Percentiles rank a stretch among this genome's conserved stretches.
Evolutionary conservation across 2,329 filamentous ascomycete species (phyloP).

Genomic region (Exophiala sp.): DNA sequence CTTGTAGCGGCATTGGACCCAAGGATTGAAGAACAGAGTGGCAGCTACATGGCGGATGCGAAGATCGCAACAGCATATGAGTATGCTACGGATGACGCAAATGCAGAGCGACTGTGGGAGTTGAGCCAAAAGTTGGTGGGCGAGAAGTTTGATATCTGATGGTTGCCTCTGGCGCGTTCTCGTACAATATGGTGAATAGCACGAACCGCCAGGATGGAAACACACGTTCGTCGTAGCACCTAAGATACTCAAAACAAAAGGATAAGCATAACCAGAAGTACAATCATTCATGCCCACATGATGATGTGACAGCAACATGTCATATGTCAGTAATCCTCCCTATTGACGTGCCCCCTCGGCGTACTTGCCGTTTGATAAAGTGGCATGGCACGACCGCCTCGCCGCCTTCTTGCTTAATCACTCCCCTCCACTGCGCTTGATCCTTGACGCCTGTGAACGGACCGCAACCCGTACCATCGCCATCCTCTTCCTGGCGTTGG

Average conservation of each 20-base stretch:
- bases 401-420: no score
- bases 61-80: constrained; percentile 32
- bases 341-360: no score
- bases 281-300: no score
- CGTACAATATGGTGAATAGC: background rate
- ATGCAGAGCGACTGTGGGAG: constrained; percentile 33
- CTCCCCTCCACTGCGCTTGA: background rate
- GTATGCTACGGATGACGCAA: constrained; percentile 30
- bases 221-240: no score
- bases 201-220: no score
- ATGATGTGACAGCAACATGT: no score
- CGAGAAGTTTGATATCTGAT: constrained; percentile 30
- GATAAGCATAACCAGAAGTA: no score
- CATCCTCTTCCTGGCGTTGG: background rate
- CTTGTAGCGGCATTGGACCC: constrained; percentile 46
- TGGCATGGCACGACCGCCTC: no score
- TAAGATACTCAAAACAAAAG: no score
- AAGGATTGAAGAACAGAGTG: constrained; percentile 31
- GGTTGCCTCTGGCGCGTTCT: no score
- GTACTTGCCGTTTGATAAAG: no score
- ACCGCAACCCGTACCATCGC: background rate
- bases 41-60: constrained; percentile 36
- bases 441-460: background rate
- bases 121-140: constrained; percentile 33
- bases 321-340: no score